Conservation (phyloP, 805 yeast genomes). For the Scheffersomyces stipitis region DNA sequence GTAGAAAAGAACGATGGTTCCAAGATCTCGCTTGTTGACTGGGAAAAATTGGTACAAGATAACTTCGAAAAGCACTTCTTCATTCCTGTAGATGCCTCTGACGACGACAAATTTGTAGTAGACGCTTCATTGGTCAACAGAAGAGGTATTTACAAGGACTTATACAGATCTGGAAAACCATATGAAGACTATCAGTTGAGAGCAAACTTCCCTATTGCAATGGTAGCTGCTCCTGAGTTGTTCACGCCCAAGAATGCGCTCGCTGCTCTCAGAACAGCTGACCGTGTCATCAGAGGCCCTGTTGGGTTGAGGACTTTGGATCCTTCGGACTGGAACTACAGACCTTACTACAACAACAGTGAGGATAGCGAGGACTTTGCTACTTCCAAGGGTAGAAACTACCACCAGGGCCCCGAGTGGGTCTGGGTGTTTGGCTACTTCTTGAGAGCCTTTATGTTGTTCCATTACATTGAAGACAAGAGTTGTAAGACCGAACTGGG, state of each 20-base stretch:
- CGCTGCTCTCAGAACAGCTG: slow-evolving; percentile 70
- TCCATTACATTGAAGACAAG: slow-evolving; percentile 44
- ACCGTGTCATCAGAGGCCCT: slow-evolving; percentile 76
- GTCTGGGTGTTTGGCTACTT: slow-evolving; percentile 90
- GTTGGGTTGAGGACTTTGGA: slow-evolving; percentile 90
- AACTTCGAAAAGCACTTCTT: slow-evolving; percentile 81
- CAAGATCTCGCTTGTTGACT: slow-evolving; percentile 54
- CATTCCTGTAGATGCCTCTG: slow-evolving; percentile 62
- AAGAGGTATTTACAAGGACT: slow-evolving; percentile 92
- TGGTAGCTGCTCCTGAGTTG: slow-evolving; percentile 92
- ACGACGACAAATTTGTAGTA: slow-evolving; percentile 62
- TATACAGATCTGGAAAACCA: slow-evolving; percentile 76
- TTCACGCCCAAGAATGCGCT: slow-evolving; percentile 63
- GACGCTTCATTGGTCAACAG: slow-evolving; percentile 72
- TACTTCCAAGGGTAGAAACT: slow-evolving; percentile 92
- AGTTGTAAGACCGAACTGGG: slow-evolving; percentile 17
- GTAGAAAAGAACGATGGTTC: slow-evolving; percentile 64
- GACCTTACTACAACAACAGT: slow-evolving; percentile 83
- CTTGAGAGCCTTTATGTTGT: slow-evolving; percentile 68
- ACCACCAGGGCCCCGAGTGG: slow-evolving; percentile 99
- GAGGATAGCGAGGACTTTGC: slow-evolving; percentile 85
- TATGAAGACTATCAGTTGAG: slow-evolving; percentile 93
- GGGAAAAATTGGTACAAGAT: slow-evolving; percentile 69
- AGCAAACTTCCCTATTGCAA: slow-evolving; percentile 89
- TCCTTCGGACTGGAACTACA: slow-evolving; percentile 87